Conservation (phyloP, 2,329 filamentous ascomycete genomes). For the Sarocladium oryzae region DNA sequence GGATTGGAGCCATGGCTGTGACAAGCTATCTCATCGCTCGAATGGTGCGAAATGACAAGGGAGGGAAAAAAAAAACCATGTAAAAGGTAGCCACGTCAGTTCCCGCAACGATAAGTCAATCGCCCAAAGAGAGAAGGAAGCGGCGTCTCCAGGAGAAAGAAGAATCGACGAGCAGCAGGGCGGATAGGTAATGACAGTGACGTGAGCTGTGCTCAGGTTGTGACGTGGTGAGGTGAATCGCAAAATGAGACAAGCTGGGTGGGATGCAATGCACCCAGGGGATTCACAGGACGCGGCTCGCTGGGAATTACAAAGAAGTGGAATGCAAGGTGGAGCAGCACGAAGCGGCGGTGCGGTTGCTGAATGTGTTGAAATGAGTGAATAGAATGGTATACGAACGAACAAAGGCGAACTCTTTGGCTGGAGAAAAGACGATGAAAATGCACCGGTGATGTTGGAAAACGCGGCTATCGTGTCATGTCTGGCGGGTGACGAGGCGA, state of each 20-base stretch:
- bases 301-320: background rate
- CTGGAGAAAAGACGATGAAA: background rate
- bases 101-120: too few species aligned
- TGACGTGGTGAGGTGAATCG: too few species aligned
- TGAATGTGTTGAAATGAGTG: background rate
- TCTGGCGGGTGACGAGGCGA: background rate
- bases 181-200: too few species aligned
- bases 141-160: constrained; percentile 11
- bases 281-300: background rate
- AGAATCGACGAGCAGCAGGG: too few species aligned
- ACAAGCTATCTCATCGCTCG: constrained; percentile 7
- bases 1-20: constrained; percentile 7
- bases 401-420: too few species aligned
- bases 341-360: background rate
- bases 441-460: too few species aligned
- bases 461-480: too few species aligned
- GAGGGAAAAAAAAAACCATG: background rate
- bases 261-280: background rate
- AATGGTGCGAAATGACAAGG: too few species aligned
- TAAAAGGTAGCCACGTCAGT: too few species aligned
- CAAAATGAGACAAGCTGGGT: constrained; percentile 13
- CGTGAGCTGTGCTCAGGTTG: too few species aligned
- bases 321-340: constrained; percentile 1
- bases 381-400: background rate
- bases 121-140: constrained; percentile 5